phyloP scores from a whole-genome alignment of 352 stramenopile genomes.

The Blastocystis sp. region DNA sequence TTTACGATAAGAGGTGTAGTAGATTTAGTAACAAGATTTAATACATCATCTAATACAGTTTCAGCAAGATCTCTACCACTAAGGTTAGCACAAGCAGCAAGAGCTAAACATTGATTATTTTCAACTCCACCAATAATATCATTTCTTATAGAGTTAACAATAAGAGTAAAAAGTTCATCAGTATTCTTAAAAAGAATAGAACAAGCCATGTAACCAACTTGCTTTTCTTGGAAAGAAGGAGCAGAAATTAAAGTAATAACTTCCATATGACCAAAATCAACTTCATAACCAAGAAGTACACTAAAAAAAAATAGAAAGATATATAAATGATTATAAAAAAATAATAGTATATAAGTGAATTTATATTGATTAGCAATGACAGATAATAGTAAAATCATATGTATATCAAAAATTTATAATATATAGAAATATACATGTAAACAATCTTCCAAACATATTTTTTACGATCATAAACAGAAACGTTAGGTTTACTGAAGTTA shows the following conservation, averaged over 20 bases:
- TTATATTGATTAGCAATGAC: too few relatives aligned
- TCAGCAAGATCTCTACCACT: constrained; percentile 76
- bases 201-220: constrained; percentile 81
- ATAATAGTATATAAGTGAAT: too few relatives aligned
- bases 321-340: too few relatives aligned
- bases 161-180: constrained; percentile 62
- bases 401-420: background rate
- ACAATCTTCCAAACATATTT: constrained; percentile 98
- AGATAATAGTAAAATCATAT: too few relatives aligned
- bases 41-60: constrained; percentile 70
- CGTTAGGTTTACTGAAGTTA: constrained; percentile 70
- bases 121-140: constrained; percentile 69
- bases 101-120: constrained; percentile 68
- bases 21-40: constrained; percentile 67
- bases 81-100: constrained; percentile 82
- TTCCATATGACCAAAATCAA: constrained; percentile 93
- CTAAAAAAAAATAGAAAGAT: too few relatives aligned
- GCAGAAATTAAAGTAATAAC: constrained; percentile 77
- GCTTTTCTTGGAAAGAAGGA: constrained; percentile 61
- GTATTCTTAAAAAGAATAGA: constrained; percentile 72
- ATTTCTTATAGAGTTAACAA: constrained; percentile 84
- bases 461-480: constrained; percentile 84
- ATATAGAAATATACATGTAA: constrained; percentile 59
- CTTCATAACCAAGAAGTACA: constrained; percentile 92
- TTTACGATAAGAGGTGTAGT: constrained; percentile 71